phyloP scores from a whole-genome alignment of 805 yeast species.

The Grigorovia yakushimaensis region DNA sequence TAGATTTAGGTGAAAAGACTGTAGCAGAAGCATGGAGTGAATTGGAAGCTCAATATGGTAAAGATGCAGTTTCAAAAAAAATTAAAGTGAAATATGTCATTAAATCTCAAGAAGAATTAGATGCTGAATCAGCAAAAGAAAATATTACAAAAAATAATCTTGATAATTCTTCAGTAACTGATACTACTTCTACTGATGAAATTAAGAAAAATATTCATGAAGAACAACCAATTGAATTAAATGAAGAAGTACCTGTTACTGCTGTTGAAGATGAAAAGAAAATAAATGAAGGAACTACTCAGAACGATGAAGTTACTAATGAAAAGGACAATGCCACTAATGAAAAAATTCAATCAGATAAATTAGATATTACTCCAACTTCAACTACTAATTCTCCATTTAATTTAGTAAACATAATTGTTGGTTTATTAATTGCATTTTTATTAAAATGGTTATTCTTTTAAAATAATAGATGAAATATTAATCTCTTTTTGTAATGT shows the following conservation, averaged over 20 bases:
- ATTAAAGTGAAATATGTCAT: slow-evolving; percentile 47
- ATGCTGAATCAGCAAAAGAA: slow-evolving; percentile 5
- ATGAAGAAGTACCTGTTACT: too few species aligned
- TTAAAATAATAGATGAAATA: background rate
- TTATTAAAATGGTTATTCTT: slow-evolving; percentile 1
- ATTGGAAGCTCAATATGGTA: slow-evolving; percentile 50
- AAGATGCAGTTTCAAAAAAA: slow-evolving; percentile 51
- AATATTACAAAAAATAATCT: background rate
- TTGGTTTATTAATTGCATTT: slow-evolving; percentile 1
- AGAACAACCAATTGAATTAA: background rate
- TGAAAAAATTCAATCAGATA: background rate
- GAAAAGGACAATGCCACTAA: background rate
- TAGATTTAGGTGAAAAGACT: slow-evolving; percentile 42
- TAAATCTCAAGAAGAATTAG: slow-evolving; percentile 8
- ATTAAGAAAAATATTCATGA: background rate
- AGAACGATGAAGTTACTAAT: background rate
- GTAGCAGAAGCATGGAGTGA: slow-evolving; percentile 70
- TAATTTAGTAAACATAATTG: background rate
- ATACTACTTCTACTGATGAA: slow-evolving; percentile 1
- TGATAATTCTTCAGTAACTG: background rate
- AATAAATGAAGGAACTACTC: background rate
- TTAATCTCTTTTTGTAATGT: too few species aligned
- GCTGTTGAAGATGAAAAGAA: background rate
- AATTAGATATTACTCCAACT: background rate
- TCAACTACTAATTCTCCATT: background rate